phyloP scores from a whole-genome alignment of 352 stramenopile species.

The Globisporangium camurandrum region DNA sequence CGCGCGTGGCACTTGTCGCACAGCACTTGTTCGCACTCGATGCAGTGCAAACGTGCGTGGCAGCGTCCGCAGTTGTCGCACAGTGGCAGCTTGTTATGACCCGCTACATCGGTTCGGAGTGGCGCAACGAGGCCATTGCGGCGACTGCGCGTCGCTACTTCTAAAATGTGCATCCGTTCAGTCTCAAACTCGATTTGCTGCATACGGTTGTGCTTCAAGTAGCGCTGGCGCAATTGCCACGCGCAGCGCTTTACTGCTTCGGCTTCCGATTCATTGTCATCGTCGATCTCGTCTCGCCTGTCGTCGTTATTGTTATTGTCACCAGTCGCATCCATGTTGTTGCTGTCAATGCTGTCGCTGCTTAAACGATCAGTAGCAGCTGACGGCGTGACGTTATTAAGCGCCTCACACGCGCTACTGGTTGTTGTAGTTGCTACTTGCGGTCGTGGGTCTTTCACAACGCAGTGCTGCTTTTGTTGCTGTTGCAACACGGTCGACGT shows the following conservation, averaged over 20 bases:
- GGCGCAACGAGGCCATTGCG: constrained; percentile 57
- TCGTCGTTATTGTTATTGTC: background rate
- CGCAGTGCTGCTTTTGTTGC: background rate
- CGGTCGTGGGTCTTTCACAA: background rate
- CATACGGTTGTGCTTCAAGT: constrained; percentile 23
- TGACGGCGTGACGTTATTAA: no score
- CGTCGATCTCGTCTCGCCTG: background rate
- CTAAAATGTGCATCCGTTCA: constrained; percentile 33
- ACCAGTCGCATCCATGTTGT: background rate
- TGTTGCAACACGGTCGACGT: no score
- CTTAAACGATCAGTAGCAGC: no score
- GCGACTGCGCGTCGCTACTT: constrained; percentile 23
- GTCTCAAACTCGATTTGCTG: constrained; percentile 24
- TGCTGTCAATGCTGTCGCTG: background rate
- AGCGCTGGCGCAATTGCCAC: constrained; percentile 30
- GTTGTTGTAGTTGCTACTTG: no score
- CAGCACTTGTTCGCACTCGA: constrained; percentile 43
- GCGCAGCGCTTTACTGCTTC: constrained; percentile 9
- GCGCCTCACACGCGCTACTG: no score
- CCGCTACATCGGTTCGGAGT: constrained; percentile 22
- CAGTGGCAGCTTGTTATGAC: constrained; percentile 28
- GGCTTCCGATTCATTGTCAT: constrained; percentile 1
- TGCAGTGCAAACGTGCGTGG: constrained; percentile 40
- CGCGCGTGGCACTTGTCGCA: constrained; percentile 57
- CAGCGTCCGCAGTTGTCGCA: constrained; percentile 46